These are phyloP conservation scores for Arabidopsis hybrid DNA, from an alignment of 441 rosid species.

Conservation along the genomic window DNA sequence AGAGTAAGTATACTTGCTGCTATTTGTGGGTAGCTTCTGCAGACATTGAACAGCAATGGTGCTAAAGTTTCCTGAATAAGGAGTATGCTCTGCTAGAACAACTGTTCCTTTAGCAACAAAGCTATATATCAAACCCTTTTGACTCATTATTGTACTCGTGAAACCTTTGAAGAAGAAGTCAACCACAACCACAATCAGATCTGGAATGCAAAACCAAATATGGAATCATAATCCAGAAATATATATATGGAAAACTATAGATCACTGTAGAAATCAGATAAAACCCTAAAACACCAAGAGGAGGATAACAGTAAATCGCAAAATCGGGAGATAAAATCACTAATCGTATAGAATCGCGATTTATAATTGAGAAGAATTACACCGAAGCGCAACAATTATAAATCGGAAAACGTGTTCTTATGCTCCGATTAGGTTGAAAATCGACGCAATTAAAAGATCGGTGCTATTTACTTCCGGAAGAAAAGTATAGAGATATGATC, in stretches of 20 bases:
- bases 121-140: conserved; percentile 92
- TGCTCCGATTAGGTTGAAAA: conserved; percentile 6
- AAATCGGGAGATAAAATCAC: conserved; percentile 8
- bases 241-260: neutral
- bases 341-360: conserved; percentile 1
- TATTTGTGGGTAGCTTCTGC: conserved; percentile 89
- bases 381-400: conserved; percentile 1
- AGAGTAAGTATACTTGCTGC: conserved; percentile 94
- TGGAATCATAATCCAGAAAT: conserved; percentile 7
- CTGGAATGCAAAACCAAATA: conserved; percentile 24
- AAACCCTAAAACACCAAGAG: conserved; percentile 12
- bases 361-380: neutral
- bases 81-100: conserved; percentile 92
- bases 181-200: conserved; percentile 38
- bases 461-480: conserved; percentile 7
- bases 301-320: neutral
- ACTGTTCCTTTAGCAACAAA: conserved; percentile 95
- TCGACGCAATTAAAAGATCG: conserved; percentile 30
- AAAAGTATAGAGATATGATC: neutral
- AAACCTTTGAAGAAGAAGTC: conserved; percentile 39
- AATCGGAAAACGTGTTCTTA: conserved; percentile 15
- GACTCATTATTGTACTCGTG: conserved; percentile 61
- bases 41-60: conserved; percentile 98
- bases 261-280: conserved; percentile 13
- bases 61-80: conserved; percentile 94